These are phyloP conservation scores for Botryotinia convoluta DNA, from an alignment of 2,329 filamentous ascomycete genomes.

Conservation along the genomic window DNA sequence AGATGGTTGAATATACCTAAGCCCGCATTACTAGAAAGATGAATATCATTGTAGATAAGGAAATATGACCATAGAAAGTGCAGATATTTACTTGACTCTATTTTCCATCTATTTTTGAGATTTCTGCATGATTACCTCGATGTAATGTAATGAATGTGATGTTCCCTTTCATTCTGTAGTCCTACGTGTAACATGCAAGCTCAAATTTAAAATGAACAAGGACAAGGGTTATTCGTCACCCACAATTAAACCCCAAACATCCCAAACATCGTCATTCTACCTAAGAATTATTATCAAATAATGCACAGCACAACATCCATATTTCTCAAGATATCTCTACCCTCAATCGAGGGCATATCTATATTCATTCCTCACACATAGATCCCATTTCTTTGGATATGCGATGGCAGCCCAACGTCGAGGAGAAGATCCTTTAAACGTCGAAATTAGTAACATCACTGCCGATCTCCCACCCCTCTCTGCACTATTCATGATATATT, in stretches of 20 bases:
- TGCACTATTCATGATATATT: conserved; percentile 84
- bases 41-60: background rate
- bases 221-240: background rate
- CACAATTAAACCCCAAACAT: background rate
- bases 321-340: background rate
- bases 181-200: background rate
- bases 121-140: background rate
- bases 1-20: background rate
- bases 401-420: conserved; percentile 36
- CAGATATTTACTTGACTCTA: background rate
- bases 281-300: conserved; percentile 1
- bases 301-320: conserved; percentile 9
- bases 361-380: background rate
- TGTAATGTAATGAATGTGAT: background rate
- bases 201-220: background rate
- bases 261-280: conserved; percentile 4
- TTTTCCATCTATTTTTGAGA: background rate
- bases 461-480: conserved; percentile 61
- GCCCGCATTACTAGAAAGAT: background rate
- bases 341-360: conserved; percentile 1
- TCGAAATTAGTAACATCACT: conserved; percentile 36
- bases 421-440: conserved; percentile 37
- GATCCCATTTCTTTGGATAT: conserved; percentile 10
- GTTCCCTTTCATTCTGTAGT: background rate
- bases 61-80: background rate